A percentile compares a stretch with the other conserved stretches of the same genome.
Conservation (phyloP, 2,329 filamentous ascomycete species). For the Diaporthe batatas region DNA sequence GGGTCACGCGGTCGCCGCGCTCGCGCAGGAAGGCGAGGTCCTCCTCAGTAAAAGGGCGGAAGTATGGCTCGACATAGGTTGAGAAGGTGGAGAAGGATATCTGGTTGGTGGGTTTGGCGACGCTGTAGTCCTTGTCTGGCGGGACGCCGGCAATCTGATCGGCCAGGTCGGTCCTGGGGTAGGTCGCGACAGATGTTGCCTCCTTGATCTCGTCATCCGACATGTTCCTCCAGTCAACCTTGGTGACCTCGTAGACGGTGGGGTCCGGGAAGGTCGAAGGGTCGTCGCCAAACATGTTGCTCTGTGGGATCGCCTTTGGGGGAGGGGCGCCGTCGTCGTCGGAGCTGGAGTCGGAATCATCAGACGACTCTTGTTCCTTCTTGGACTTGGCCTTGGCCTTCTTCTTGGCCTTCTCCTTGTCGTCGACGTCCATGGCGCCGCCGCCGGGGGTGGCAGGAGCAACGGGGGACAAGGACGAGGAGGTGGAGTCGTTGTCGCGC, state of each 20-base stretch:
- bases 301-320: conserved; percentile 76
- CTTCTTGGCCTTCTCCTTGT: conserved; percentile 53
- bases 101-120: conserved; percentile 91
- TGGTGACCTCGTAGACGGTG: conserved; percentile 92
- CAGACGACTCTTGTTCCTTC: conserved; percentile 50
- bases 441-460: conserved; percentile 64
- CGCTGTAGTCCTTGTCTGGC: conserved; percentile 96
- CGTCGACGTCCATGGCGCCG: conserved; percentile 73
- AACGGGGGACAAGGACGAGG: conserved; percentile 71
- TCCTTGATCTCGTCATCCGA: conserved; percentile 86
- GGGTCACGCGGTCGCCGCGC: conserved; percentile 83
- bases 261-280: conserved; percentile 92
- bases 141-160: conserved; percentile 90
- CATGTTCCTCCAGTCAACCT: conserved; percentile 77
- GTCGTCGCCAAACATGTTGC: conserved; percentile 92
- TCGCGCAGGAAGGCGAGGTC: conserved; percentile 94
- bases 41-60: conserved; percentile 90
- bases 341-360: conserved; percentile 64
- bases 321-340: conserved; percentile 73
- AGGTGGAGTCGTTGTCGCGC: conserved; percentile 67
- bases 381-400: conserved; percentile 56
- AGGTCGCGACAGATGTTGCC: conserved; percentile 88
- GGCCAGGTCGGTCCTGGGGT: conserved; percentile 83
- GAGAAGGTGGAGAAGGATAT: conserved; percentile 94
- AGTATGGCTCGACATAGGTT: conserved; percentile 92